Evolutionary conservation across 106 monocot species (phyloP), one percentile per base, ranked within the genome.

Genomic region (Phalaenopsis aphrodite): DNA sequence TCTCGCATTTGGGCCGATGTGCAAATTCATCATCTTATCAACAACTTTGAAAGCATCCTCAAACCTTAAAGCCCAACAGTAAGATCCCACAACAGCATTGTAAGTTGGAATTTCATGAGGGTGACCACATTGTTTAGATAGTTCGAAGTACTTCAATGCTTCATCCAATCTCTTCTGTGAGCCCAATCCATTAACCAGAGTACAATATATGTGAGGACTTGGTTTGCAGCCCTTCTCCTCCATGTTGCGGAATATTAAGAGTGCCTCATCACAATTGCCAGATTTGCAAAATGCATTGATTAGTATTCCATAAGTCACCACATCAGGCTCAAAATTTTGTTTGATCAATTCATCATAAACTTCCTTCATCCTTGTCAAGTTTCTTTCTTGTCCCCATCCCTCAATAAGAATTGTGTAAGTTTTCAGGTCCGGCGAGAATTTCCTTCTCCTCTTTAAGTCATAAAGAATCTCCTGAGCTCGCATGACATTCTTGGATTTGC

Each of bases 371-470:
- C 55, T 86, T 17, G 52, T 3, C 42, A 89, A 74, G 61, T 96
- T 81, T 16, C 79, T 73, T 46, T 82, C 80, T 10, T 85, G 83
- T 38, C 96, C 91, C 91, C 91, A 96, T 14, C 93, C 96, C 88
- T 96, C 96, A 39, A 96, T 41, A 38, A 96, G 90, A 83, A 96
- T 93, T 8, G 87, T 90, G 81, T 93, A 93, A 10, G 90, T 93
- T 74, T 90, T 96, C 46, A 96, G 77, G 83, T 96, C 90, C 79
- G 93, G 91, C 4, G 68, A 74, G 78, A 96, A 90, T 72, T 24
- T 89, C 41, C 77, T 84, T 55, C 84, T 87, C 81, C 84, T 90
- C 58, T 80, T 91, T 82, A 90, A 79, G 55, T 91, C 87, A 77
- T 83, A 23, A 41, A 91, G 91, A 15, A 93, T 82, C 57, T 82